phyloP scores from a whole-genome alignment of 1,139 yeast species.

The Suhomyces kunorum region DNA sequence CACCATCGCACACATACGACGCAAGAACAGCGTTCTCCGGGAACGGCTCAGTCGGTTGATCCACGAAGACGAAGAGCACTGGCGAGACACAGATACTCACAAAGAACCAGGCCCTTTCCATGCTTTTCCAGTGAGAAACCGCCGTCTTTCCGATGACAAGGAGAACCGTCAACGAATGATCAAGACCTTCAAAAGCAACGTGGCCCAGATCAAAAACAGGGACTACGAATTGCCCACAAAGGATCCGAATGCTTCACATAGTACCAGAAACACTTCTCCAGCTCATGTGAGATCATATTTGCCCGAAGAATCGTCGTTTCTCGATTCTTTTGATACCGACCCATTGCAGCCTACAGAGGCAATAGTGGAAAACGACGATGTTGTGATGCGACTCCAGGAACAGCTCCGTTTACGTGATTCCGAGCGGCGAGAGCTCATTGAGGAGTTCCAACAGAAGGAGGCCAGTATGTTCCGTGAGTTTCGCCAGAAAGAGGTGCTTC shows the following conservation, averaged over 20 bases:
- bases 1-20: constrained; percentile 16
- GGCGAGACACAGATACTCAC: neutral
- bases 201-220: constrained; percentile 17
- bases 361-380: constrained; percentile 1
- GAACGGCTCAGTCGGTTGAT: constrained; percentile 16
- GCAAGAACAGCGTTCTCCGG: constrained; percentile 16
- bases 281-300: constrained; percentile 1
- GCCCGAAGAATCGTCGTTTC: constrained; percentile 1
- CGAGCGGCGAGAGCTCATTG: constrained; percentile 16
- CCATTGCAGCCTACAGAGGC: constrained; percentile 1
- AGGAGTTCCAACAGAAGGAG: constrained; percentile 19
- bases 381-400: constrained; percentile 2
- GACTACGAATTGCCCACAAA: constrained; percentile 18
- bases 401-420: constrained; percentile 13
- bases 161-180: constrained; percentile 14
- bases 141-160: constrained; percentile 7
- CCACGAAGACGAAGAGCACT: constrained; percentile 14
- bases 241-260: too few relatives aligned
- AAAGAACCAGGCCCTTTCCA: neutral
- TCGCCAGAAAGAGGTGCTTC: constrained; percentile 6
- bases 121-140: neutral
- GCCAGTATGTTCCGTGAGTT: constrained; percentile 11
- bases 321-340: constrained; percentile 5
- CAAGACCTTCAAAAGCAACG: constrained; percentile 16
- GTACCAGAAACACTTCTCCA: too few relatives aligned